Percentiles rank a stretch among this genome's conserved stretches.
Evolutionary conservation across 495 filamentous ascomycete species (phyloP).

Genomic region (Penicillium malachiteum): DNA sequence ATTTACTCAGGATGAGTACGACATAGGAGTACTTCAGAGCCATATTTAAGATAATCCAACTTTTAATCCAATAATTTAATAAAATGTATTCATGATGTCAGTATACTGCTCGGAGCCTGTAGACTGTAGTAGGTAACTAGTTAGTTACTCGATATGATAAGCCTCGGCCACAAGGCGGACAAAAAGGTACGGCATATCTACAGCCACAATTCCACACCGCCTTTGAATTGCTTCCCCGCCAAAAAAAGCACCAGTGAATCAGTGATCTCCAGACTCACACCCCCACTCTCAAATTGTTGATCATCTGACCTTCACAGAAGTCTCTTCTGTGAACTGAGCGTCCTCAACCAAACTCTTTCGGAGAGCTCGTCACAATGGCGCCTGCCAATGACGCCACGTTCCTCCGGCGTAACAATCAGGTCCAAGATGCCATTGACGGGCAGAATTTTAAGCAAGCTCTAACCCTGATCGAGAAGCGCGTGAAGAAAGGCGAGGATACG

Average conservation of each 20-base stretch:
- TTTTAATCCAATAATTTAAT: too few species aligned
- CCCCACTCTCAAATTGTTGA: background rate
- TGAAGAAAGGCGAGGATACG: constrained; percentile 59
- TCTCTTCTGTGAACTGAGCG: constrained; percentile 10
- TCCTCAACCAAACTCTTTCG: background rate
- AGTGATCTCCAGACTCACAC: background rate
- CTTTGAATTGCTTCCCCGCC: constrained; percentile 28
- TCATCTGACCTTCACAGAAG: constrained; percentile 35
- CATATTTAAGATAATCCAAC: too few species aligned
- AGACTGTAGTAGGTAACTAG: too few species aligned
- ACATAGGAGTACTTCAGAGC: too few species aligned
- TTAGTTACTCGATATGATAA: too few species aligned
- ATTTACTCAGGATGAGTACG: too few species aligned
- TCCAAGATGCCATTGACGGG: constrained; percentile 58
- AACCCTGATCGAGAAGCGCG: constrained; percentile 57
- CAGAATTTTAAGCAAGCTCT: constrained; percentile 59
- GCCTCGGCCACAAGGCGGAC: background rate
- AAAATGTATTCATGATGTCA: too few species aligned
- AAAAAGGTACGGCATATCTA: background rate
- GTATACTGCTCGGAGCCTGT: too few species aligned
- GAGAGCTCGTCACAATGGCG: constrained; percentile 22
- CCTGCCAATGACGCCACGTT: constrained; percentile 44
- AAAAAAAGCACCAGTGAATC: constrained; percentile 18
- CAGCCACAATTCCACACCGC: constrained; percentile 22
- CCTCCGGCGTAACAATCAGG: constrained; percentile 56